A percentile compares a stretch with the other conserved stretches of the same genome.
phyloP scores from a whole-genome alignment of 1,139 yeast species.

The Yamadazyma songkhlaensis region DNA sequence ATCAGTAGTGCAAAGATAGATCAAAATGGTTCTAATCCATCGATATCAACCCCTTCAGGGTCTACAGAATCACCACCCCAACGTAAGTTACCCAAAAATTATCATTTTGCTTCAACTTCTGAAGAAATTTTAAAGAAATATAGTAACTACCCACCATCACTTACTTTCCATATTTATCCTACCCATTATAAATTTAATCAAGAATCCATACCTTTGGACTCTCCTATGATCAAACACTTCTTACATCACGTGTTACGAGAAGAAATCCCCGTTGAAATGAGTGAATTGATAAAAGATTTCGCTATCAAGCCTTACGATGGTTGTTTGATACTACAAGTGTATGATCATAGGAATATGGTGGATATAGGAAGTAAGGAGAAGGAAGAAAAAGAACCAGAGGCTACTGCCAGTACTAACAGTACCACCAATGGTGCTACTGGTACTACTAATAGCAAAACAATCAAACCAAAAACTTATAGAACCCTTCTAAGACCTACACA shows the following conservation, averaged over 20 bases:
- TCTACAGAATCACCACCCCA: not conserved
- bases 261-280: constrained; percentile 83
- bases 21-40: not conserved
- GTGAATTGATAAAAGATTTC: constrained; percentile 85
- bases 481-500: constrained; percentile 80
- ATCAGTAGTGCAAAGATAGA: constrained; percentile 1
- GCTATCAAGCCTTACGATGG: constrained; percentile 86
- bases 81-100: not conserved
- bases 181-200: constrained; percentile 80
- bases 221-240: constrained; percentile 78
- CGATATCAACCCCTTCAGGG: no score
- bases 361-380: constrained; percentile 6
- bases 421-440: not conserved
- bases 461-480: constrained; percentile 67
- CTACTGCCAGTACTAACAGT: not conserved
- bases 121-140: constrained; percentile 77
- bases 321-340: constrained; percentile 76
- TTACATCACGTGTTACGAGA: constrained; percentile 76
- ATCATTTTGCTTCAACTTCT: constrained; percentile 60
- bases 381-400: not conserved
- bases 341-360: constrained; percentile 61
- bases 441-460: constrained; percentile 4
- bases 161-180: constrained; percentile 87
- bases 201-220: constrained; percentile 78
- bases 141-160: constrained; percentile 73